Conservation (phyloP, 2,329 filamentous ascomycete species). For the Aspergillus clavatus region DNA sequence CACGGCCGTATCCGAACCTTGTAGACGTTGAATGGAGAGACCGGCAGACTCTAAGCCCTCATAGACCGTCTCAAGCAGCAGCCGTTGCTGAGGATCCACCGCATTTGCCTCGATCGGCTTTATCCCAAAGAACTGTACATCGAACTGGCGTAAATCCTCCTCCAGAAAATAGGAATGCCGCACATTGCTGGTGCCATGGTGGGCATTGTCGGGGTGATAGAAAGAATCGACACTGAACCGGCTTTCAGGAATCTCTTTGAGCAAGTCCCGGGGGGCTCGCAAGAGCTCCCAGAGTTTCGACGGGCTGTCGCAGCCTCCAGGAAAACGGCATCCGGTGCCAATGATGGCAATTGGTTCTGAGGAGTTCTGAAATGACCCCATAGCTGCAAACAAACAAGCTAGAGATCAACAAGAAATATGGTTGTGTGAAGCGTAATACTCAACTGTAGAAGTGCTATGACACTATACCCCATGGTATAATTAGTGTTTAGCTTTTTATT, state of each 20-base stretch:
- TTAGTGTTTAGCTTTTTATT: not conserved
- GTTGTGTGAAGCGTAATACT: not conserved
- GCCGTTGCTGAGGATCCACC: slow-evolving; percentile 26
- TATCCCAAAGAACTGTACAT: slow-evolving; percentile 16
- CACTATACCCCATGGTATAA: not conserved
- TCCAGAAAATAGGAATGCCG: slow-evolving; percentile 2
- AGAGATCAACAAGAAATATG: not conserved
- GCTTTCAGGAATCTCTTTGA: not conserved
- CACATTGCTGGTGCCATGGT: slow-evolving; percentile 8
- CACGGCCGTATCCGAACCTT: slow-evolving; percentile 15
- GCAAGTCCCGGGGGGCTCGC: slow-evolving; percentile 1
- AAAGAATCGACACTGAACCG: slow-evolving; percentile 5
- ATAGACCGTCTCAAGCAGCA: slow-evolving; percentile 23
- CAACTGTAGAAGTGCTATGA: not conserved
- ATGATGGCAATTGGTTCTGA: slow-evolving; percentile 12
- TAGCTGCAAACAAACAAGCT: not conserved
- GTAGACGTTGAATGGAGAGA: slow-evolving; percentile 9
- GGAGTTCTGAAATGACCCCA: not conserved
- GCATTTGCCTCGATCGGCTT: no score
- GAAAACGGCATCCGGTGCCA: slow-evolving; percentile 11
- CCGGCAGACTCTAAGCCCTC: slow-evolving; percentile 24
- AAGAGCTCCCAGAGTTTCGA: slow-evolving; percentile 7
- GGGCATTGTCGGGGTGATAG: slow-evolving; percentile 2
- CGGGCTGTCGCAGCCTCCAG: slow-evolving; percentile 1
- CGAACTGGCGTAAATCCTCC: slow-evolving; percentile 7